Evolutionary conservation across 495 filamentous ascomycete genomes (phyloP), one percentile per base, ranked within the genome.

Genomic region (Penicillium maclennaniae): DNA sequence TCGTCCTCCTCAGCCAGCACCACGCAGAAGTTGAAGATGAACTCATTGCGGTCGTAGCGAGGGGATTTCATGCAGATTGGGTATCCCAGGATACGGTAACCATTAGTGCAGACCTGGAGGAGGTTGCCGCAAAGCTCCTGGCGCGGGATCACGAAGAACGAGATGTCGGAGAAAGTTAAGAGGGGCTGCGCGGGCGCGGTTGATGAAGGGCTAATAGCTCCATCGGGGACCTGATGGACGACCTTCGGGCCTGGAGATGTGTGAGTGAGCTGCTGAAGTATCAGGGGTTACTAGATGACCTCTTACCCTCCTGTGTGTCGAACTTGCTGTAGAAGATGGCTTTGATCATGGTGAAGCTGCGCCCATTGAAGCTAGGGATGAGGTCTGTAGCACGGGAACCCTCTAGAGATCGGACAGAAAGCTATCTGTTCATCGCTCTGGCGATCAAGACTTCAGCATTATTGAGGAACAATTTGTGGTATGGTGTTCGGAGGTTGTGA

Each of bases 291-390:
- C 16, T 28, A 21, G 27, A 17, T 26, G 25, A 26, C 23, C 28
- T 51, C 62, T 56, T 73, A 91, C 92, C 92, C 81, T 95, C 86
- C 58, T 88, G 79, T 12, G 88, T 86, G 61, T 97, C 88, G 74
- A 98, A 98, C 52, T 87, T 85, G 55, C 89, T 88, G 70, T 92
- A 97, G 76, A 97, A 98, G 53, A 97, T 95, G 52, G 89, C 88
- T 60, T 92, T 88, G 70, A 97, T 96, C 90, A 77, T 77, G 45
- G 48, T 69, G 61, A 45, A 41, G 56, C 9, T 41, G 25, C 19
- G 41, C 27, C 25, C 9, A 25, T 44, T 38, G 38, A 37, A 45
- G 53, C 39, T n/a, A 56, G 59, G 37, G 45, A 45, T 47, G 48
- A 19, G 15, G 31, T 34, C n/a, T 38, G 23, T 14, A 20, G 34